Evolutionary conservation across 1,139 yeast species (phyloP).

Genomic region (Geotrichum fermentans): DNA sequence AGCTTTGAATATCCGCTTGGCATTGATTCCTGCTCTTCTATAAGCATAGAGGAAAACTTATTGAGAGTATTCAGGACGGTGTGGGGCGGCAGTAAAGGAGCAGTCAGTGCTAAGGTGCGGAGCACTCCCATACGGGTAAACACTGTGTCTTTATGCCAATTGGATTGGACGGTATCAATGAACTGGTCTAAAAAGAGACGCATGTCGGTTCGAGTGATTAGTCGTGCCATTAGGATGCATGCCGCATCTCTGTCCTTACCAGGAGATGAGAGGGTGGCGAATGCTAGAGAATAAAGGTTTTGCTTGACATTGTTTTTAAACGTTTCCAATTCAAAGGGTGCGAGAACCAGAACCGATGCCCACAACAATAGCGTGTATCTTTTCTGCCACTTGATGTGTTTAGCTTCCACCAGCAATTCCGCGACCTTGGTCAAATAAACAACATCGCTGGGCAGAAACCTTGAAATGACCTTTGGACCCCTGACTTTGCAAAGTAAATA

Average conservation of each 20-base stretch:
- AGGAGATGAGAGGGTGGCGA: slow-evolving; percentile 38
- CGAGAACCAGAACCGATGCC: slow-evolving; percentile 62
- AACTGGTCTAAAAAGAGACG: slow-evolving; percentile 24
- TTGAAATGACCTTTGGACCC: slow-evolving; percentile 55
- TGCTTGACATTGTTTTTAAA: slow-evolving; percentile 40
- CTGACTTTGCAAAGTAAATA: slow-evolving; percentile 63
- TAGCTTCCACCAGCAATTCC: slow-evolving; percentile 6
- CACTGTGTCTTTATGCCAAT: slow-evolving; percentile 6
- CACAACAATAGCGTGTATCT: slow-evolving; percentile 61
- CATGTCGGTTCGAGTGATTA: slow-evolving; percentile 41
- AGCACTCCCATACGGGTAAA: slow-evolving; percentile 28
- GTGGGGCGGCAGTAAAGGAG: slow-evolving; percentile 20
- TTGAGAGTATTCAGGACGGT: slow-evolving; percentile 12
- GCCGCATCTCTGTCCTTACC: slow-evolving; percentile 51
- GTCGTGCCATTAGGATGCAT: slow-evolving; percentile 40
- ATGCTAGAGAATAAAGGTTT: slow-evolving; percentile 40
- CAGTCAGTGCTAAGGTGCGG: slow-evolving; percentile 25
- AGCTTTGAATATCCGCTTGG: slow-evolving; percentile 23
- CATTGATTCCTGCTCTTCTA: neutral
- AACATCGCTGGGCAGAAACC: slow-evolving; percentile 58
- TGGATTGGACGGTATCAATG: slow-evolving; percentile 15
- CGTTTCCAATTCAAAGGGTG: slow-evolving; percentile 60
- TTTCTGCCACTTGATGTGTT: slow-evolving; percentile 47
- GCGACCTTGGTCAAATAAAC: slow-evolving; percentile 17
- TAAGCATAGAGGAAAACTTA: neutral